phyloP scores from a whole-genome alignment of 495 filamentous ascomycete species.

The Aspergillus nanangensis region DNA sequence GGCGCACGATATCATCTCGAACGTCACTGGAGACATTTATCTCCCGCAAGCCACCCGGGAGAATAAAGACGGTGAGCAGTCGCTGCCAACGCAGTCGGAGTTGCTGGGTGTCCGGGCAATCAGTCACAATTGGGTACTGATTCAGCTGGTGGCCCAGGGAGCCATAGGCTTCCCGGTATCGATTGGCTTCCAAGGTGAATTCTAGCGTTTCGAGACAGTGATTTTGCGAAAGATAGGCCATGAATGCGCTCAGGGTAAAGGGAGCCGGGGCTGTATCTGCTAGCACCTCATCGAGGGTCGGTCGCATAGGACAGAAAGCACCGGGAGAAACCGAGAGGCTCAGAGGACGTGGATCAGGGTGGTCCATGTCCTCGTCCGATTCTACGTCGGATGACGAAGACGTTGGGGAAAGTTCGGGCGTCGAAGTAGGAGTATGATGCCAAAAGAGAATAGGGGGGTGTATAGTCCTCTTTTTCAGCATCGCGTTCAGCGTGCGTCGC shows the following conservation, averaged over 20 bases:
- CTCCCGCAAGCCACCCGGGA: constrained; percentile 72
- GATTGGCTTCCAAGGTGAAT: constrained; percentile 91
- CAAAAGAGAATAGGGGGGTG: constrained; percentile 41
- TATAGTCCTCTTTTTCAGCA: constrained; percentile 46
- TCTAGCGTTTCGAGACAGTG: constrained; percentile 97
- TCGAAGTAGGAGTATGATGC: constrained; percentile 35
- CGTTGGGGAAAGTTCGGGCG: constrained; percentile 42
- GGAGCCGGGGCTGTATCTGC: constrained; percentile 82
- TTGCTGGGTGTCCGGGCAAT: constrained; percentile 60
- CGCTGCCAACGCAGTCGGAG: constrained; percentile 69
- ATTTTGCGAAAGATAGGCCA: constrained; percentile 95
- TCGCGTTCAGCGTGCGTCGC: constrained; percentile 37
- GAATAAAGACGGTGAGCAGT: constrained; percentile 48
- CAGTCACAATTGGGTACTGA: constrained; percentile 35
- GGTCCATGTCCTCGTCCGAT: constrained; percentile 54
- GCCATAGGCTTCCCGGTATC: constrained; percentile 76
- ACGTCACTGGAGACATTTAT: constrained; percentile 89
- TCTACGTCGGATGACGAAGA: constrained; percentile 42
- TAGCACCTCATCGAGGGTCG: constrained; percentile 82
- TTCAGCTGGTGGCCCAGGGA: constrained; percentile 45
- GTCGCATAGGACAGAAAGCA: constrained; percentile 67
- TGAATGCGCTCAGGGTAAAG: constrained; percentile 91
- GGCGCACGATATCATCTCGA: constrained; percentile 70
- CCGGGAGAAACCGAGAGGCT: constrained; percentile 59
- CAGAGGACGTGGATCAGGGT: constrained; percentile 52